phyloP scores from a whole-genome alignment of 2,329 filamentous ascomycete species.

The Podosphaera xanthii region DNA sequence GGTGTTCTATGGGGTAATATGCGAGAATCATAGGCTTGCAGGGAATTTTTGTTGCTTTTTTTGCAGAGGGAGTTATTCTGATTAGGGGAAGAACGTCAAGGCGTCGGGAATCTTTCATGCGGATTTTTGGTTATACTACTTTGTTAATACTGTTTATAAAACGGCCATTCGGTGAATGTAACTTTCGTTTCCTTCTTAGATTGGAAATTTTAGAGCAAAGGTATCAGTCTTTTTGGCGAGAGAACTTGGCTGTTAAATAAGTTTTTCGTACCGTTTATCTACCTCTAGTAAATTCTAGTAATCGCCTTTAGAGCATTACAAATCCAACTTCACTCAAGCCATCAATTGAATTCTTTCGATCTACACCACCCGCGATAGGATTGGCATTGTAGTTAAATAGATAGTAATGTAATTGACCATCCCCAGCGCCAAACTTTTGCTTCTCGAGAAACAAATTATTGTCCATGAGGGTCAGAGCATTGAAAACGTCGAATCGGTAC shows the following conservation, averaged over 20 bases:
- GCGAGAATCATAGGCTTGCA: neutral
- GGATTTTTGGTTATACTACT: neutral
- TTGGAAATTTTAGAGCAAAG: neutral
- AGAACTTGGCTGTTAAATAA: neutral
- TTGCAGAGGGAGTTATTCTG: neutral
- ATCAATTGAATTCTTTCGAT: constrained; percentile 57
- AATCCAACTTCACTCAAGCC: constrained; percentile 72
- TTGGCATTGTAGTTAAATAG: constrained; percentile 89
- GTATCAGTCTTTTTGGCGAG: neutral
- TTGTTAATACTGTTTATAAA: neutral
- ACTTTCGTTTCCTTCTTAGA: neutral
- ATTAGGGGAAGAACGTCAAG: neutral
- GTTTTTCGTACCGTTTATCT: neutral
- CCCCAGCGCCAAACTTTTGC: constrained; percentile 83
- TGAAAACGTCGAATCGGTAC: constrained; percentile 81
- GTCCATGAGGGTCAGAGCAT: constrained; percentile 79
- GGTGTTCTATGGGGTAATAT: neutral
- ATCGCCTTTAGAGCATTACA: constrained; percentile 41
- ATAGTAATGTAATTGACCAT: constrained; percentile 91
- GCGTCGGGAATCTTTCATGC: neutral
- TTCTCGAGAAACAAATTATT: constrained; percentile 84
- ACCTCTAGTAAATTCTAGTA: neutral
- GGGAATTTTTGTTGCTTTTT: neutral
- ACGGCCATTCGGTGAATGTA: neutral
- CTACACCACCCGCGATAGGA: constrained; percentile 65